Percentiles rank a stretch among this genome's conserved stretches.
phyloP scores from a whole-genome alignment of 768 basidiomycete species.

The Heimioporus sp. region DNA sequence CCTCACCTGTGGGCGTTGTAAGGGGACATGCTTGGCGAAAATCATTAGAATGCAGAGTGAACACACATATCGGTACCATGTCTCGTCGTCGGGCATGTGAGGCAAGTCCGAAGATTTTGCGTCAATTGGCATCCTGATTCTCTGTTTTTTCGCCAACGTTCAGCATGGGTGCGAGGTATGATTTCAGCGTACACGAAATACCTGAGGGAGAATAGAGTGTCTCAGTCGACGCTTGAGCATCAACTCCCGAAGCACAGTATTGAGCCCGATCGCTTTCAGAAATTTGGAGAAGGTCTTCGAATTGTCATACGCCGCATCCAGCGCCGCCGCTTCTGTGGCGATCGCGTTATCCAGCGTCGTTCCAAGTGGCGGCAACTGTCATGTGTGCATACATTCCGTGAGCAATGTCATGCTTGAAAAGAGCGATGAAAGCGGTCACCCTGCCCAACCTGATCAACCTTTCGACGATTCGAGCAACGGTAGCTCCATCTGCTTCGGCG shows the following conservation, averaged over 20 bases:
- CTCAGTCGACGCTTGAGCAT: constrained; percentile 24
- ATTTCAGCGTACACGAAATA: constrained; percentile 23
- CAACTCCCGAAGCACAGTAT: constrained; percentile 15
- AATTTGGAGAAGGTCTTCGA: constrained; percentile 36
- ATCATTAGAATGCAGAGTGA: neutral
- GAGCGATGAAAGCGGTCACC: constrained; percentile 8
- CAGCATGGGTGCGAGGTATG: neutral
- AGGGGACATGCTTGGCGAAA: too few species aligned
- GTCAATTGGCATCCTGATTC: constrained; percentile 26
- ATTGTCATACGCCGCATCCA: constrained; percentile 38
- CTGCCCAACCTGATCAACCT: constrained; percentile 16
- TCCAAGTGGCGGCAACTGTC: constrained; percentile 13
- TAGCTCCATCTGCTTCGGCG: constrained; percentile 10
- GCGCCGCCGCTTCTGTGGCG: neutral
- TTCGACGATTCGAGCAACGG: constrained; percentile 11
- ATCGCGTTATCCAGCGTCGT: constrained; percentile 6
- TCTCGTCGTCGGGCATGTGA: constrained; percentile 32
- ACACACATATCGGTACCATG: constrained; percentile 35
- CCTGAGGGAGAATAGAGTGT: constrained; percentile 40
- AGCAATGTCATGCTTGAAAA: neutral
- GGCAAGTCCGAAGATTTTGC: constrained; percentile 34
- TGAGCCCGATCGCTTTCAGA: constrained; percentile 25
- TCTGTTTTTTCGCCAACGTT: neutral
- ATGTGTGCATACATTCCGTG: neutral
- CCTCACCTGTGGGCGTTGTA: constrained; percentile 6